Base-by-base conservation (phyloP, 1,284 basidiomycete genomes). In the Leccinum ponderosum region DNA sequence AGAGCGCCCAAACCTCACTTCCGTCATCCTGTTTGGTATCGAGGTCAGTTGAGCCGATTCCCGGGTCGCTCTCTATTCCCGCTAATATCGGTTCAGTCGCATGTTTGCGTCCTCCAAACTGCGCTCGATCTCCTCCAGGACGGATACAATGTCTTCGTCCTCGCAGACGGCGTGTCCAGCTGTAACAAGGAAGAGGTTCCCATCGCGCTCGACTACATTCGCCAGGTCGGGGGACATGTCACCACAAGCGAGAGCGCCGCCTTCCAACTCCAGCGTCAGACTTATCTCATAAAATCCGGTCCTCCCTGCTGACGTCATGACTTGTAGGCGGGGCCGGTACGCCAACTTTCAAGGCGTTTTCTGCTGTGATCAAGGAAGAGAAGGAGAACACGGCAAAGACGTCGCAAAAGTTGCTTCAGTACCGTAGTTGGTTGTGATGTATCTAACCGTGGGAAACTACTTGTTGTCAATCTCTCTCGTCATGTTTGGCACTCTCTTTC, bases 81-180 rank as follows among this genome's bases (percentile, higher is more conserved):
- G 42, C 62, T 65, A 44, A 64, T 54, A 48, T 58, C 59, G 47
- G 20, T 56, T n/a, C 70, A 93, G 90, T 84, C 90, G 2, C 95
- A 97, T 68, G 87, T 98, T 61, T 98, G 95, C 70, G 87, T 97
- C 8, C 81, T 93, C 4, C 94, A 96, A 76, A 91, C 92, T 1
- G 81, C 89, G 0, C 78, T 94, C 7, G 87, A 90, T 60, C 79
- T 94, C 22, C 75, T 90, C 22, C 74, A 78, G 17, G 75, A 66
- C 53, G 83, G 78, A 11, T 86, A 81, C 69, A 83, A 83, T 62
- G 88, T 90, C 6, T 81, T 86, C 69, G 83, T 97, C 50, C 78
- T 95, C 44, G 90, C 91, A 15, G 95, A 97, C 70, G 94, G 87
- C 22, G 86, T 97, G 2, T 93, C 91, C 2, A 92, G 89, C 47